These are phyloP conservation scores for Chromera velia DNA, from an alignment of 73 alveolate species.

Conservation along the genomic window DNA sequence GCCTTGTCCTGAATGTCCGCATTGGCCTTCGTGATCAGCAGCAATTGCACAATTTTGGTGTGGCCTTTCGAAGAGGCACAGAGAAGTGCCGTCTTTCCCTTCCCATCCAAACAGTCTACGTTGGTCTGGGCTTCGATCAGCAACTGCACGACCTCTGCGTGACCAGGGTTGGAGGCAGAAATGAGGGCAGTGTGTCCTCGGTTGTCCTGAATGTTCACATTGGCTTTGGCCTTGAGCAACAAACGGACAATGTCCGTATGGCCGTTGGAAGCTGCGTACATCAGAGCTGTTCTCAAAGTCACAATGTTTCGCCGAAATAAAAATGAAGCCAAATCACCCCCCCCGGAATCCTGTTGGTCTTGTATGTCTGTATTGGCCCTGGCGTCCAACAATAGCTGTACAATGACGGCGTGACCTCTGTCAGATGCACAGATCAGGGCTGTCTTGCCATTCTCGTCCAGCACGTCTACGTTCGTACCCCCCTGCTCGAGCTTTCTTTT, in stretches of 20 bases:
- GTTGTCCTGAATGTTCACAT: not conserved
- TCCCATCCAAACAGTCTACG: too few species aligned
- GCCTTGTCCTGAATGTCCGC: too few species aligned
- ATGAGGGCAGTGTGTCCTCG: not conserved
- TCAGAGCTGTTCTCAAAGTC: not conserved
- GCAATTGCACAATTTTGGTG: not conserved
- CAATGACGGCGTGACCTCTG: not conserved
- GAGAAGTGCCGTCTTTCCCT: not conserved
- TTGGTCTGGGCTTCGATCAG: too few species aligned
- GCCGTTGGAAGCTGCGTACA: not conserved
- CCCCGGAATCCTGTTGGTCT: too few species aligned
- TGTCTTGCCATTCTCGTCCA: conserved; percentile 5
- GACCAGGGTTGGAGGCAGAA: not conserved
- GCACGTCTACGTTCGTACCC: not conserved
- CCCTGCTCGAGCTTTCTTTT: too few species aligned
- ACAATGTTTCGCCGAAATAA: too few species aligned
- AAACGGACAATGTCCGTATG: not conserved
- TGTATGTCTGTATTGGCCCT: conserved; percentile 41
- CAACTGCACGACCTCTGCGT: too few species aligned
- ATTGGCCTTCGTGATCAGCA: too few species aligned
- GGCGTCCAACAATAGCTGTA: conserved; percentile 10
- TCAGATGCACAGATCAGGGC: not conserved
- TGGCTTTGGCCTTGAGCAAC: not conserved
- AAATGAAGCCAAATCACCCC: too few species aligned
- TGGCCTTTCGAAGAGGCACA: not conserved